phyloP scores from a whole-genome alignment of 2,329 filamentous ascomycete species.

The Aspergillus intermedius region DNA sequence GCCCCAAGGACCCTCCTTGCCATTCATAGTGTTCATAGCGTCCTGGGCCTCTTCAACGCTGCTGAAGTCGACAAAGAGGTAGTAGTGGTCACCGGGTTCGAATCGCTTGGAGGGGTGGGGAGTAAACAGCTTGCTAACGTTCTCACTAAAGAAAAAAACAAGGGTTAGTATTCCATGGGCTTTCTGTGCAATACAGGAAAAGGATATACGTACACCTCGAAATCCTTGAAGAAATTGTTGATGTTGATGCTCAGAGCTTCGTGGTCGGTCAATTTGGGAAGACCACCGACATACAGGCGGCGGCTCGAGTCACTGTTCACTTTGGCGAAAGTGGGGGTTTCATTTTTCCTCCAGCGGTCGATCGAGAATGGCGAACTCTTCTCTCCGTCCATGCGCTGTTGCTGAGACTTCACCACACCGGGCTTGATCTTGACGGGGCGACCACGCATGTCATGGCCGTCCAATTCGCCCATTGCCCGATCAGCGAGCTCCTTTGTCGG shows the following conservation, averaged over 20 bases:
- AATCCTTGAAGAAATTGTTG: conserved; percentile 39
- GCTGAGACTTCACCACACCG: conserved; percentile 50
- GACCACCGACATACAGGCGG: conserved; percentile 44
- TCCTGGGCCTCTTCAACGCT: conserved; percentile 48
- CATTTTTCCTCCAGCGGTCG: conserved; percentile 40
- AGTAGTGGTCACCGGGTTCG: conserved; percentile 54
- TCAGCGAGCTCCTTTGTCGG: conserved; percentile 51
- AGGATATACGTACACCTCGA: conserved; percentile 31
- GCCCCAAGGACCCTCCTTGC: conserved; percentile 36
- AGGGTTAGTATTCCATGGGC: background rate
- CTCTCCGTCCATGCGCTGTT: conserved; percentile 12
- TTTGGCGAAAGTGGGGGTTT: conserved; percentile 30
- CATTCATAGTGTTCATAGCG: conserved; percentile 44
- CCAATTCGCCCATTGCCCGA: conserved; percentile 51
- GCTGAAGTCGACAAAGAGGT: conserved; percentile 60
- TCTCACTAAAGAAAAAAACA: conserved; percentile 25
- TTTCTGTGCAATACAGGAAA: background rate
- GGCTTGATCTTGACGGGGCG: conserved; percentile 59
- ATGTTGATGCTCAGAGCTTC: conserved; percentile 38
- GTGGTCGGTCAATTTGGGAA: conserved; percentile 40
- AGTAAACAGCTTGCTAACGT: conserved; percentile 51
- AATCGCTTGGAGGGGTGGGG: conserved; percentile 50
- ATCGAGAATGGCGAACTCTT: conserved; percentile 21
- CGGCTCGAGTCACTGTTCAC: conserved; percentile 32
- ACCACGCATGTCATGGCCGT: conserved; percentile 50